These are phyloP conservation scores for Colletotrichum viniferum DNA, from an alignment of 2,329 filamentous ascomycete genomes.

Conservation along the genomic window DNA sequence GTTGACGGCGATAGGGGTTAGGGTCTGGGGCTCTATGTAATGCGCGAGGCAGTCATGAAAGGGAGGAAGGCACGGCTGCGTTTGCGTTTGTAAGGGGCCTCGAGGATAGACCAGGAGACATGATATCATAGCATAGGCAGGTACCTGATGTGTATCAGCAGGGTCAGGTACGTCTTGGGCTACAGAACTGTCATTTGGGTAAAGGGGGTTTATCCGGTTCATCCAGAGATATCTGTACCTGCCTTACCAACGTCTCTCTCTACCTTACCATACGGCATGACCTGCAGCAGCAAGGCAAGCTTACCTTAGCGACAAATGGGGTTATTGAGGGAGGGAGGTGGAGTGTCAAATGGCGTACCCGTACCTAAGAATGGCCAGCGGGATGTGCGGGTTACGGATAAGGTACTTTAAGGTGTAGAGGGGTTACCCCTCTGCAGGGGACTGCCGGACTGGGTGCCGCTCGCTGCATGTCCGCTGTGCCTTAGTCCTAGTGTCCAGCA, in stretches of 20 bases:
- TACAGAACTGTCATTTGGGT: background rate
- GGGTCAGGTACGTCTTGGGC: background rate
- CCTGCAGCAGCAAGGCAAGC: background rate
- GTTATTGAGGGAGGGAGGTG: background rate
- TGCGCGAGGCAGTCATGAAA: background rate
- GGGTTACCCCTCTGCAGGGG: slow-evolving; percentile 12
- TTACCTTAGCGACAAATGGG: background rate
- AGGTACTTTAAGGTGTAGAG: slow-evolving; percentile 5
- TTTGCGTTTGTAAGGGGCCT: background rate
- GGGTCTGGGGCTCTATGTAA: background rate
- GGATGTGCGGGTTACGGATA: slow-evolving; percentile 12
- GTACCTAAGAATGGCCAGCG: background rate
- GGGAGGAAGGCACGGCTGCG: background rate
- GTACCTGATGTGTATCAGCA: background rate
- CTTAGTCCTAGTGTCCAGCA: background rate
- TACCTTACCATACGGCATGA: background rate
- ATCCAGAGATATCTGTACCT: background rate
- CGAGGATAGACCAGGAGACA: background rate
- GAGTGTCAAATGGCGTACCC: background rate
- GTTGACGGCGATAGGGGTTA: background rate
- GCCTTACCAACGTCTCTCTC: background rate
- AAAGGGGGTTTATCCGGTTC: background rate
- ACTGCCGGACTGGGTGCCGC: background rate
- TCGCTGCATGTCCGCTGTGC: background rate
- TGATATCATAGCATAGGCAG: background rate